Conservation (phyloP, 176 grass and related monocot species). For the Puccinellia tenuiflora region DNA sequence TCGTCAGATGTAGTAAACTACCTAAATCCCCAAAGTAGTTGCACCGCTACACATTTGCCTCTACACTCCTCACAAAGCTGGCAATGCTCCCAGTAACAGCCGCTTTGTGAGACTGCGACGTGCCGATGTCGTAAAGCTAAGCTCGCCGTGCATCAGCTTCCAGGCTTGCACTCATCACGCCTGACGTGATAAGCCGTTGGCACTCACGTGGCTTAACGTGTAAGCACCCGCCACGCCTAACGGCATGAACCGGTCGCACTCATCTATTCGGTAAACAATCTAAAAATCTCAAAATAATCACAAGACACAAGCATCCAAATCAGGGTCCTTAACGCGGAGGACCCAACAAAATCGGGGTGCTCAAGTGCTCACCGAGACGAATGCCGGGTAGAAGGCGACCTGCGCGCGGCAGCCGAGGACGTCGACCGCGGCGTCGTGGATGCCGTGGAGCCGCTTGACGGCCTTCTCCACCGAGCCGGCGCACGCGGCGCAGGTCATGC, state of each 20-base stretch:
- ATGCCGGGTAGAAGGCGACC: constrained; percentile 78
- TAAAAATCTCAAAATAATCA: not conserved
- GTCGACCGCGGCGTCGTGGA: constrained; percentile 85
- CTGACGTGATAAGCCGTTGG: no score
- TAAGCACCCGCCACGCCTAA: not conserved
- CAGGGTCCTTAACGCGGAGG: not conserved
- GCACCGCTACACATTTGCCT: not conserved
- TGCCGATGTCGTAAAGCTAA: not conserved
- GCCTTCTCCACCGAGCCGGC: constrained; percentile 93
- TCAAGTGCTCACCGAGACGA: constrained; percentile 55
- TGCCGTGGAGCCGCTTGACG: constrained; percentile 78
- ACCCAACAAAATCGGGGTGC: not conserved
- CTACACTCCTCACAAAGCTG: not conserved
- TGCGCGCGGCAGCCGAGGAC: constrained; percentile 73
- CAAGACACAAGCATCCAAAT: not conserved
- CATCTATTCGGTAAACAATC: no score
- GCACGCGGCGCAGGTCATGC: constrained; percentile 87
- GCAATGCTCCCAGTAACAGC: not conserved
- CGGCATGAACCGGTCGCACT: not conserved
- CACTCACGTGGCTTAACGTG: no score
- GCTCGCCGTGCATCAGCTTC: not conserved
- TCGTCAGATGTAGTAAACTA: not conserved
- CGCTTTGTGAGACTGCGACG: not conserved
- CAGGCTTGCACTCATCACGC: no score
- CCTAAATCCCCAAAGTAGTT: not conserved